Evolutionary conservation across 169 alveolate genomes (phyloP).

Genomic region (Eimeria brunetti): DNA sequence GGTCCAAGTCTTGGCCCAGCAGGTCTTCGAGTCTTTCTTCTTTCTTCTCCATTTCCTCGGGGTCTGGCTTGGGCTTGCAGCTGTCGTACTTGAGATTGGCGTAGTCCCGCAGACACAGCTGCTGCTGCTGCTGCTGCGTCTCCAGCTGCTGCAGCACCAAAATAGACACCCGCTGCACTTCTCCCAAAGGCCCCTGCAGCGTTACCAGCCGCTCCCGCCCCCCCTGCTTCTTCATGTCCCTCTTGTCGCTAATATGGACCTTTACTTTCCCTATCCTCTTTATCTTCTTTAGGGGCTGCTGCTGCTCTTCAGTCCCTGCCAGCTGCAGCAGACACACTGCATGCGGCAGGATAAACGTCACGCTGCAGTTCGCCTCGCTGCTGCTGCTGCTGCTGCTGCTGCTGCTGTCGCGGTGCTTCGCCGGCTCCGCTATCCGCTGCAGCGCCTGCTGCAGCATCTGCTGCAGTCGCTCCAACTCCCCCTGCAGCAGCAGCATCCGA

Average conservation of each 20-base stretch:
- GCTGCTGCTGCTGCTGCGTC: no score
- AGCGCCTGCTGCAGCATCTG: slow-evolving; percentile 37
- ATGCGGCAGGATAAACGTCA: slow-evolving; percentile 32
- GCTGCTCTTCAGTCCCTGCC: no score
- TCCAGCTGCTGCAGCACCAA: slow-evolving; percentile 1
- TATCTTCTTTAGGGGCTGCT: slow-evolving; percentile 54
- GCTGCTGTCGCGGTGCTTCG: slow-evolving; percentile 5
- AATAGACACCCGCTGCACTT: slow-evolving; percentile 50
- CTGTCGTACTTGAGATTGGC: slow-evolving; percentile 61
- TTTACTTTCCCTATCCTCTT: background rate
- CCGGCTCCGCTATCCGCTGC: slow-evolving; percentile 1
- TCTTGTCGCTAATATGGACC: slow-evolving; percentile 33
- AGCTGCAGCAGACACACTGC: background rate
- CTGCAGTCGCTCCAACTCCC: slow-evolving; percentile 14
- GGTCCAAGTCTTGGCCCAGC: slow-evolving; percentile 28
- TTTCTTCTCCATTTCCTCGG: background rate
- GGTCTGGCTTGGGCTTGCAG: slow-evolving; percentile 37
- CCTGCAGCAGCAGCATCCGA: slow-evolving; percentile 72
- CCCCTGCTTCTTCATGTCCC: slow-evolving; percentile 60
- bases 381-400: slow-evolving; percentile 24
- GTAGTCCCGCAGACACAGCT: slow-evolving; percentile 23
- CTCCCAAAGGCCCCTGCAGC: slow-evolving; percentile 29
- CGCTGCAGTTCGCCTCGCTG: slow-evolving; percentile 34
- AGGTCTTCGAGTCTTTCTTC: slow-evolving; percentile 43
- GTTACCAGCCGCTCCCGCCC: slow-evolving; percentile 72